These are phyloP conservation scores for Cryptomeria japonica DNA, from an alignment of 75 land plant species.

Conservation along the genomic window DNA sequence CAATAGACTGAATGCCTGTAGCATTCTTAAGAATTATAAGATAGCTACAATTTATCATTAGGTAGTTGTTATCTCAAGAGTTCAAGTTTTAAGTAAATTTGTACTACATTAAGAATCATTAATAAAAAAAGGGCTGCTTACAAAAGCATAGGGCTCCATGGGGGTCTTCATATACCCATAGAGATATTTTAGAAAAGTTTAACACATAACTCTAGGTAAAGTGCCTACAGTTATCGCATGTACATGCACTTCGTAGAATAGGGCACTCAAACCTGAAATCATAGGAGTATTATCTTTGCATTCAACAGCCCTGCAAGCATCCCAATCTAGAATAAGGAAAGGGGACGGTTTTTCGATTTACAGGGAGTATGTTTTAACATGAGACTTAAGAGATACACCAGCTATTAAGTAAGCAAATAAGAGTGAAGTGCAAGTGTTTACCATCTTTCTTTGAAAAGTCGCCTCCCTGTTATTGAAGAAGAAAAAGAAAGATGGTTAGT, in stretches of 20 bases:
- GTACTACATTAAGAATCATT: background rate
- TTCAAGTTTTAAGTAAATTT: too few species aligned
- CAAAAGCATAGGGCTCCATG: background rate
- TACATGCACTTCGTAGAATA: background rate
- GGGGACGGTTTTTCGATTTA: background rate
- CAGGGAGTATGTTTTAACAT: background rate
- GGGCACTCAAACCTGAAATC: conserved; percentile 10
- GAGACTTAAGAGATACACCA: background rate
- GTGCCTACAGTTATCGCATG: background rate
- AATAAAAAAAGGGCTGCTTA: background rate
- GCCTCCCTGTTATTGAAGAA: conserved; percentile 71
- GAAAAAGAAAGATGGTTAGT: background rate
- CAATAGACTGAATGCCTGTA: too few species aligned
- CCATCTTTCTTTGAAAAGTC: conserved; percentile 89
- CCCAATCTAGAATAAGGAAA: conserved; percentile 10
- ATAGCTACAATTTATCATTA: too few species aligned
- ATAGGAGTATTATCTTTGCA: conserved; percentile 8
- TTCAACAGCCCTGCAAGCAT: conserved; percentile 13
- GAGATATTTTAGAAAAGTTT: background rate
- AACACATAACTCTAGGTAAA: background rate
- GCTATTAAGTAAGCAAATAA: background rate
- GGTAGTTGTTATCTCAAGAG: background rate
- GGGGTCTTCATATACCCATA: background rate
- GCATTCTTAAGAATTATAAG: background rate
- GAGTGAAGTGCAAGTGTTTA: conserved; percentile 29